Conservation (phyloP, 1,139 yeast species). For the Sugiyamaella japonica region DNA sequence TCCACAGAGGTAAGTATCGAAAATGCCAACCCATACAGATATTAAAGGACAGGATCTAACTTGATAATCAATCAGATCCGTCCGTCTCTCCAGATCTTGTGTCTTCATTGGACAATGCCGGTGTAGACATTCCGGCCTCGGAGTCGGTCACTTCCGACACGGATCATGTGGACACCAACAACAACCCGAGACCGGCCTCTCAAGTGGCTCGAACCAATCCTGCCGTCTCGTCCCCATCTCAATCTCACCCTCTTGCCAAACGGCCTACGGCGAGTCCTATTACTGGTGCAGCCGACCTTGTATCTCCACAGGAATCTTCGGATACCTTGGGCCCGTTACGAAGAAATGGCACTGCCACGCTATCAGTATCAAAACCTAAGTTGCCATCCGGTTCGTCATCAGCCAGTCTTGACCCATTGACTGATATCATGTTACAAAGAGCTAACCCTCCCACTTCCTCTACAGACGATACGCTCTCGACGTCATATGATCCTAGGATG, state of each 20-base stretch:
- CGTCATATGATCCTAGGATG: neutral
- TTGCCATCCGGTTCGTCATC: neutral
- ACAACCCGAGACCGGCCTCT: neutral
- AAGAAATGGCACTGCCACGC: neutral
- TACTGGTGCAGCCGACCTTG: neutral
- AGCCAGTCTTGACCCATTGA: slow-evolving; percentile 8
- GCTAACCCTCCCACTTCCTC: neutral
- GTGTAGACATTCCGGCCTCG: neutral
- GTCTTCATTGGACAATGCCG: neutral
- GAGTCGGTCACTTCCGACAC: neutral
- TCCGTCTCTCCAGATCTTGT: neutral
- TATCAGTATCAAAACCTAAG: neutral
- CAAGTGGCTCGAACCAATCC: neutral
- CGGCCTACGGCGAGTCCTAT: neutral
- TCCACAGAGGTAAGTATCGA: slow-evolving; percentile 8
- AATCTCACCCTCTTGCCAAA: neutral
- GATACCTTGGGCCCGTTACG: slow-evolving; percentile 12
- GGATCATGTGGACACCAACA: neutral
- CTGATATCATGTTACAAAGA: slow-evolving; percentile 11
- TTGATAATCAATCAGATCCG: neutral
- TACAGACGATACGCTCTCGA: neutral
- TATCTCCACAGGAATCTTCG: slow-evolving; percentile 9
- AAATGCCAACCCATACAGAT: neutral
- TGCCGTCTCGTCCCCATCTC: neutral
- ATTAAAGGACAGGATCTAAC: neutral